Base-by-base conservation (phyloP, 2,329 filamentous ascomycete genomes). In the Fusarium bulbicola region DNA sequence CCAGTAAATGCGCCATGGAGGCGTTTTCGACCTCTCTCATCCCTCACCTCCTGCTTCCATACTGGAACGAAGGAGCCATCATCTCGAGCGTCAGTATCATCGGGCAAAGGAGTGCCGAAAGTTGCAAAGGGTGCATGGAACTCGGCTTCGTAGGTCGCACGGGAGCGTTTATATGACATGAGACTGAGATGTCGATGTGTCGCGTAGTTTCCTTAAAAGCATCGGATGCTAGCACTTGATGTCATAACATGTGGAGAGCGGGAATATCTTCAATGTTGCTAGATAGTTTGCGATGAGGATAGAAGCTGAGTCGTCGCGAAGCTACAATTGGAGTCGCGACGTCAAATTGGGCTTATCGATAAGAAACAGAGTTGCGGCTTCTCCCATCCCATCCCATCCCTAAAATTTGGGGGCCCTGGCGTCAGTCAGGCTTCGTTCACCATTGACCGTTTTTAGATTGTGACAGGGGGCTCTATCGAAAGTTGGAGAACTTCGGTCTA, bases 41-140 rank as follows among this genome's bases (percentile, higher is more conserved):
- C 96, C 66, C 92, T 93, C 80, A 97, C 95, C 80, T 98, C 95
- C 85, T 99, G 96, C 85, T 98, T 97, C 95, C 96, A 98, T n/a
- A 97, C 84, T 0, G 96, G 96, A 21, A 97, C 90, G 80, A 95
- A 98, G 45, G 93, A 94, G 70, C 95, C 95, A 84, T 98, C 94
- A 81, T 98, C 95, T 77, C 94, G 92, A 42, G 89, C 87, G 26
- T 94, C 89, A 54, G 92, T 87, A 78, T 97, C 94, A 68, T 93
- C 90, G 2, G 95, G 95, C 21, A 99, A 87, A 14, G 95, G 92
- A 6, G 94, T 97, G 79, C 96, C 96, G 80, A 92, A 97, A 63
- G 92, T 80, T 63, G 92, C 93, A 81, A 91, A 97, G 2, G 93
- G 92, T 20, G 93, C 91, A 81, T 90, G 87, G 54, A 90, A 84